Evolutionary conservation across 2,329 filamentous ascomycete species (phyloP), one percentile per base, ranked within the genome.

Genomic region (Aspergillus flavus): DNA sequence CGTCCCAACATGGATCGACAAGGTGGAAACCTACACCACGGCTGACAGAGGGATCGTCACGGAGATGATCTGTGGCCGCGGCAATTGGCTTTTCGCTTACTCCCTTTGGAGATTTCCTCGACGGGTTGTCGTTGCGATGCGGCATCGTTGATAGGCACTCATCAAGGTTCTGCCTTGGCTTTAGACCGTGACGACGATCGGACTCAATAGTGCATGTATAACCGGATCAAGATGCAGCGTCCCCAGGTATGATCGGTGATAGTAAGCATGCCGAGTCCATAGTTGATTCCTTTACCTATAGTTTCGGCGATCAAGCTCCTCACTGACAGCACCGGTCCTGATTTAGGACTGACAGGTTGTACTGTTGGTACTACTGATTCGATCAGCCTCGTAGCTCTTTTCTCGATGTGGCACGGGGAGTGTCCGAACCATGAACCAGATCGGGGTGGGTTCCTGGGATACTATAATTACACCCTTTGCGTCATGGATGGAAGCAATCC

Each of bases 121-220:
- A 21, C n/a, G 32, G 30, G 52, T n/a, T 36, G 12, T 36, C 10
- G 30, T 36, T 54, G 52, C 30, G 52, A 54, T 36, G 26, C 16
- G 19, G 28, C 30, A 30, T 32, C 28, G 7, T 53, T n/a, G 30
- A 36, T 16, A 14, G 14, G 14, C 14, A 36, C 34, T 36, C n/a
- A 54, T 39, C 52, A 55, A 55, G 52, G 52, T 55, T 55, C 32
- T 55, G n/a, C 23, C 52, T 55, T 55, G 21, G 52, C 52, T 55
- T 23, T n/a, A 10, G 36, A 41, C 28, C 52, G 30, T n/a, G 32
- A 16, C 21, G 52, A 34, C 52, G 52, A 54, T 54, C 52, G 5
- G n/a, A 23, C 7, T 54, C 30, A 54, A 54, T 54, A 54, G 30
- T 54, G 16, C 21, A 21, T 34, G 30, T 30, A 16, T 30, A 26